Conservation (phyloP, 495 filamentous ascomycete species). For the Penicillium paradoxum region DNA sequence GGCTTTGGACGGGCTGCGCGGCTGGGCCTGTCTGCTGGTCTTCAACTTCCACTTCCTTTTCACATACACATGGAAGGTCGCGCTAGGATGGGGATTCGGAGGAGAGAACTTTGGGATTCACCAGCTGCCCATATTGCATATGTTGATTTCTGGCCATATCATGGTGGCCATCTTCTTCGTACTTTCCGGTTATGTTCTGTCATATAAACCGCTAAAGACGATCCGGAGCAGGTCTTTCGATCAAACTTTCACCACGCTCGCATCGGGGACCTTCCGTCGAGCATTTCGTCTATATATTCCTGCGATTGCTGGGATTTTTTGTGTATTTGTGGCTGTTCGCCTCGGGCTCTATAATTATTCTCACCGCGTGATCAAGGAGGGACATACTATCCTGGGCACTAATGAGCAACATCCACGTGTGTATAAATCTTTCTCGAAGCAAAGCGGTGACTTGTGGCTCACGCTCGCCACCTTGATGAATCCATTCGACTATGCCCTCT, state of each 20-base stretch:
- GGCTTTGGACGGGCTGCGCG: conserved; percentile 47
- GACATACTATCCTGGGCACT: conserved; percentile 41
- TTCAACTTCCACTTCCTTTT: conserved; percentile 53
- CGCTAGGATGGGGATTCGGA: conserved; percentile 44
- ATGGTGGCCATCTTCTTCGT: conserved; percentile 75
- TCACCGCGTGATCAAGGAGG: conserved; percentile 32
- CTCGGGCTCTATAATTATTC: conserved; percentile 47
- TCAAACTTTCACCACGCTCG: conserved; percentile 43
- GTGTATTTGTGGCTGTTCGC: conserved; percentile 52
- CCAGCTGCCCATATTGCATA: conserved; percentile 59
- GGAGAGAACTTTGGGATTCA: conserved; percentile 50
- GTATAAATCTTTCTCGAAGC: conserved; percentile 40
- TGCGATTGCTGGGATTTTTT: conserved; percentile 49
- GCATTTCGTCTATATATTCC: conserved; percentile 60
- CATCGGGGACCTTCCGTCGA: conserved; percentile 62
- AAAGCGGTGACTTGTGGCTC: conserved; percentile 45
- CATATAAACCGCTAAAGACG: conserved; percentile 58
- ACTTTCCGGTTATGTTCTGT: conserved; percentile 65
- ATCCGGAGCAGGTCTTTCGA: conserved; percentile 51
- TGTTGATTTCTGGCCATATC: conserved; percentile 60
- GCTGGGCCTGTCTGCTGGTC: conserved; percentile 48
- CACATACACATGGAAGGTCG: conserved; percentile 45
- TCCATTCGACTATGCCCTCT: conserved; percentile 50
- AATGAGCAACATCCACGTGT: conserved; percentile 45
- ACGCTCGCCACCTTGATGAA: conserved; percentile 47